Evolutionary conservation across 139 green algal species (phyloP).

Genomic region (Chlorella sp.): DNA sequence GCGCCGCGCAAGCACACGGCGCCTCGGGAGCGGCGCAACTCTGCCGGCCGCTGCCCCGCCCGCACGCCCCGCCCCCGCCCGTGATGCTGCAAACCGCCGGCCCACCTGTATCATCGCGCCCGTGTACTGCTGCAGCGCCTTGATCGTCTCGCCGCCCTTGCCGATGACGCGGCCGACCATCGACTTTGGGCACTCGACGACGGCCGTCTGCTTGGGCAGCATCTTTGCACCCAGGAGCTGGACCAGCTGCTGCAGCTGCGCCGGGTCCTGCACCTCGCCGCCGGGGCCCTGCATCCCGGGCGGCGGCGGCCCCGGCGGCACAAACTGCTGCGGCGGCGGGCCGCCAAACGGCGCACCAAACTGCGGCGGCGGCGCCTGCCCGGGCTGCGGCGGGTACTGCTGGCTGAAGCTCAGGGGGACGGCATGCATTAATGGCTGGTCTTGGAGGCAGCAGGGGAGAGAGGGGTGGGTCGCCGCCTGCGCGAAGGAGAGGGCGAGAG

Average conservation of each 20-base stretch:
- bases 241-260: slow-evolving; percentile 40
- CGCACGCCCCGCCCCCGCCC: too few relatives aligned
- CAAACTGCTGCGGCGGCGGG: not conserved
- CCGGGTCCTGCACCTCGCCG: slow-evolving; percentile 21
- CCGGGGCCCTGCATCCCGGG: not conserved
- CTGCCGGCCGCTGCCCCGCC: too few relatives aligned
- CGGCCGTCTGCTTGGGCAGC: slow-evolving; percentile 51
- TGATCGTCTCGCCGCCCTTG: slow-evolving; percentile 94
- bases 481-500: too few relatives aligned
- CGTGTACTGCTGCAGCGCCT: slow-evolving; percentile 85
- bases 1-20: too few relatives aligned
- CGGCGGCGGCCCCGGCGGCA: not conserved
- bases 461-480: too few relatives aligned
- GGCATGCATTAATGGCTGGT: slow-evolving; percentile 23
- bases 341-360: not conserved
- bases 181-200: slow-evolving; percentile 84
- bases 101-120: slow-evolving; percentile 80
- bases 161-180: slow-evolving; percentile 94
- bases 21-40: too few relatives aligned
- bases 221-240: slow-evolving; percentile 29
- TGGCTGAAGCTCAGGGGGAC: not conserved
- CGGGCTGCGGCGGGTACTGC: slow-evolving; percentile 1
- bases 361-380: not conserved
- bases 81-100: not conserved
- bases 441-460: not conserved